Percentiles rank a stretch among this genome's conserved stretches.
Evolutionary conservation across 75 land plant species (phyloP).

Genomic region (Pseudotsuga menziesii): DNA sequence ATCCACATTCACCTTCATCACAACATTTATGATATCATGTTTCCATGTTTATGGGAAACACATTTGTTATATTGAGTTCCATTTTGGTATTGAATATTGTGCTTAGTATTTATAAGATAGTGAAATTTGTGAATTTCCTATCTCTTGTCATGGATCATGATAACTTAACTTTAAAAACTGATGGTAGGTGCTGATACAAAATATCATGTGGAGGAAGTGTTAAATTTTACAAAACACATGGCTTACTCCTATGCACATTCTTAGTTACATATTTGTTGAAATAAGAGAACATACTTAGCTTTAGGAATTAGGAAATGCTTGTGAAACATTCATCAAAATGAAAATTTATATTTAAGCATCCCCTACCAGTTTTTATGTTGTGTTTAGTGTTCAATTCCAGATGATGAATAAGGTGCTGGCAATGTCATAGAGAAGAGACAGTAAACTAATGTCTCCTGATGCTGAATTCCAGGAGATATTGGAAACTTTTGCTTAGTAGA

Average conservation of each 20-base stretch:
- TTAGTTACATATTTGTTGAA: background rate
- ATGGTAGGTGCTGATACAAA: background rate
- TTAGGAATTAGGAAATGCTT: background rate
- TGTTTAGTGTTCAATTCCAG: background rate
- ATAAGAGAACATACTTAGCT: background rate
- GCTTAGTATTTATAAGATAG: background rate
- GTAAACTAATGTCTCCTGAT: too few species aligned
- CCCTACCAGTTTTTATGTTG: background rate
- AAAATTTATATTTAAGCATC: background rate
- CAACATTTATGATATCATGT: background rate
- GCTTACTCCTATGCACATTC: background rate
- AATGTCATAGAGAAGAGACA: background rate
- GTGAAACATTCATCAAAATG: background rate
- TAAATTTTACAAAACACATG: background rate
- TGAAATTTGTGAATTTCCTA: background rate
- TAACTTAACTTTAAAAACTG: background rate
- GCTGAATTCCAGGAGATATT: too few species aligned
- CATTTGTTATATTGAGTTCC: background rate
- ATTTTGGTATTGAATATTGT: background rate
- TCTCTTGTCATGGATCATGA: background rate
- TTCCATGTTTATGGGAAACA: background rate
- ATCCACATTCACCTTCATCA: too few species aligned
- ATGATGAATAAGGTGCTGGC: background rate
- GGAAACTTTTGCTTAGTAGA: too few species aligned
- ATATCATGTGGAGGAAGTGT: background rate